Evolutionary conservation across 78 protist species (phyloP), one percentile per base, ranked within the genome.

Genomic region (Pigoraptor vietnamica): DNA sequence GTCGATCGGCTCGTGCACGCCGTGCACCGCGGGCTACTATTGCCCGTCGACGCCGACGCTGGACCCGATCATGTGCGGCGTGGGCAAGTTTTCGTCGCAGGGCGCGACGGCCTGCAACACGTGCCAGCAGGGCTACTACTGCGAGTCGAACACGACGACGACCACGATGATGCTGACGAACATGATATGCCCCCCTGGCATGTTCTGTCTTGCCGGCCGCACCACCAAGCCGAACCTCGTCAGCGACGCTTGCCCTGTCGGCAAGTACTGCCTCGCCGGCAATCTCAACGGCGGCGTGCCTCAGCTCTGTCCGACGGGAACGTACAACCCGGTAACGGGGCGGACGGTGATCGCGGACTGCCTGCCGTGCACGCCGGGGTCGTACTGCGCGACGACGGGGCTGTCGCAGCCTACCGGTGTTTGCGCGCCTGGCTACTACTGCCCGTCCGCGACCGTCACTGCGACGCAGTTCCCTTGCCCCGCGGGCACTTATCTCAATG

Each of bases 101-200:
- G 81, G 81, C 34, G 86, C 29, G 6, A n/a, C 37, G 35, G 21
- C 2, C 29, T 33, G 82, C 84, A 81, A 19, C 37, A 32, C 79
- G 38, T 94, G 96, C 87, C 48, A 40, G 84, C 33, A 40, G 23
- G 96, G 96, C 23, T 82, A n/a, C 86, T 94, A 92, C 88, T 94
- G 96, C 93, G 83, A 14, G 83, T 79, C 32, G 34, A 79, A 25
- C 35, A 25, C 87, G 25, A 83, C 87, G 25, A 35, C 67, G 29
- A 48, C 67, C 67, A 48, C 67, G 67, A 14, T 14, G 29, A 48
- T 48, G 67, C 67, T 21, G 67, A 48, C 67, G 14, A 48, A 6
- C 6, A 48, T 48, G 67, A 48, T 48, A 48, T 48, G 67, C 67
- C 67, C 87, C 39, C n/a, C 87, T 19, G 35, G 35, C 87, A 29